Conservation (phyloP, 2,329 filamentous ascomycete genomes). For the Drechslerella dactyloides region DNA sequence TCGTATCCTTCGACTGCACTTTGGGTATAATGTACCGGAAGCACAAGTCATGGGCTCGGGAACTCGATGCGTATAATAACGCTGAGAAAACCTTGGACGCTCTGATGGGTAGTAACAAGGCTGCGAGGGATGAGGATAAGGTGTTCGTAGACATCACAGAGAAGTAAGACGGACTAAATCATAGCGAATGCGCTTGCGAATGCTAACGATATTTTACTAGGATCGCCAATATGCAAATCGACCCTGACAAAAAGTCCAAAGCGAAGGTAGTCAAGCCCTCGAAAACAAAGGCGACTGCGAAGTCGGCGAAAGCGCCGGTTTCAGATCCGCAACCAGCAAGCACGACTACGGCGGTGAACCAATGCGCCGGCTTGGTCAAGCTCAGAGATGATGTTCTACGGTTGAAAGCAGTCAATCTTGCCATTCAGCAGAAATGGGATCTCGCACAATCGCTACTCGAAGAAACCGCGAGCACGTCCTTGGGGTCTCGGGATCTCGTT, state of each 20-base stretch:
- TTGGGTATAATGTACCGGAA: constrained; percentile 64
- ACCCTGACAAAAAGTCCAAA: constrained; percentile 49
- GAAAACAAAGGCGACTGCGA: constrained; percentile 53
- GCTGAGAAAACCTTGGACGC: constrained; percentile 61
- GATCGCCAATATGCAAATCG: constrained; percentile 53
- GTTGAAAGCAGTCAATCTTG: constrained; percentile 63
- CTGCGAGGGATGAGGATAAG: constrained; percentile 56
- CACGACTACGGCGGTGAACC: constrained; percentile 53
- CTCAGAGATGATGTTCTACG: constrained; percentile 63
- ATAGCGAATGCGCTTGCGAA: constrained; percentile 46
- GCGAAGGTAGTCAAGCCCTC: constrained; percentile 36
- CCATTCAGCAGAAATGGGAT: constrained; percentile 63
- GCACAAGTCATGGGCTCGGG: constrained; percentile 61
- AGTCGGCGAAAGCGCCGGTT: constrained; percentile 52
- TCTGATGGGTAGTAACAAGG: constrained; percentile 56
- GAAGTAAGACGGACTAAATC: constrained; percentile 55
- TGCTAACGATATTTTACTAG: constrained; percentile 51
- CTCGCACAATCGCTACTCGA: constrained; percentile 66
- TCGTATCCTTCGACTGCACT: constrained; percentile 64
- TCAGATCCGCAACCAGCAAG: constrained; percentile 51
- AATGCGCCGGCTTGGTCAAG: constrained; percentile 58
- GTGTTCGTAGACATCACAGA: constrained; percentile 63
- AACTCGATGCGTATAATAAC: constrained; percentile 62
- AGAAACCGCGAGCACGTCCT: constrained; percentile 61
- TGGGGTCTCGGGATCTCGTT: constrained; percentile 59